Evolutionary conservation across 306 rosid species (phyloP), one percentile per base, ranked within the genome.

Genomic region (Medicago truncatula): DNA sequence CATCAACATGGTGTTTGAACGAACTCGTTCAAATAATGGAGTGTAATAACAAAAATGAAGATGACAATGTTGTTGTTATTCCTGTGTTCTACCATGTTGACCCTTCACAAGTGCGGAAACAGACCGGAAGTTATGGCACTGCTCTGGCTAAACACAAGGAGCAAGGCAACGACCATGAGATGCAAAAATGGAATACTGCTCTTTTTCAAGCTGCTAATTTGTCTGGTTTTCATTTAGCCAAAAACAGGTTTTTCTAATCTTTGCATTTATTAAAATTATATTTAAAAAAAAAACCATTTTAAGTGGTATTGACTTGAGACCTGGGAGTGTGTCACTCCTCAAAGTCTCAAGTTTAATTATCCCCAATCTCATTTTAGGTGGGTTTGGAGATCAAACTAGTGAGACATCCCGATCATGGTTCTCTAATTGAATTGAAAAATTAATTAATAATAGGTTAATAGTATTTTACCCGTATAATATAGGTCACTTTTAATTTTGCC

Each of bases 131-230:
- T 44, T 67, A 44, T 36, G 52, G 2, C 20, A 67, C 72, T 5
- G 56, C 21, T 0, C 13, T 43, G 2, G 39, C 20, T 0, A 21
- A 67, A 23, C 72, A 67, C 56, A 49, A 13, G 3, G n/a, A 50
- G 17, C 8, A 28, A 43, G 8, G 2, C 18, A 15, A 2, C 0
- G 20, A 2, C 2, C 4, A 8, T 31, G 36, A 31, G 69, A 36
- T 15, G 70, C 60, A 53, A 53, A 53, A 53, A 0, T 53, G 60
- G 60, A 74, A 46, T 34, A 16, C 16, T 2, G 61, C 20, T 25
- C 78, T 74, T 23, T 53, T 1, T 18, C 12, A 53, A 10, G 78
- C 20, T 0, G 13, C 78, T 17, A 44, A 60, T 31, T 46, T 74
- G 6, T 28, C 61, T 28, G 78, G 70, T 28, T 60, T 74, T 58